Percentiles rank a stretch among this genome's conserved stretches.
These are phyloP conservation scores for Coniochaeta ligniaria DNA, from an alignment of 2,329 filamentous ascomycete genomes.

Conservation along the genomic window DNA sequence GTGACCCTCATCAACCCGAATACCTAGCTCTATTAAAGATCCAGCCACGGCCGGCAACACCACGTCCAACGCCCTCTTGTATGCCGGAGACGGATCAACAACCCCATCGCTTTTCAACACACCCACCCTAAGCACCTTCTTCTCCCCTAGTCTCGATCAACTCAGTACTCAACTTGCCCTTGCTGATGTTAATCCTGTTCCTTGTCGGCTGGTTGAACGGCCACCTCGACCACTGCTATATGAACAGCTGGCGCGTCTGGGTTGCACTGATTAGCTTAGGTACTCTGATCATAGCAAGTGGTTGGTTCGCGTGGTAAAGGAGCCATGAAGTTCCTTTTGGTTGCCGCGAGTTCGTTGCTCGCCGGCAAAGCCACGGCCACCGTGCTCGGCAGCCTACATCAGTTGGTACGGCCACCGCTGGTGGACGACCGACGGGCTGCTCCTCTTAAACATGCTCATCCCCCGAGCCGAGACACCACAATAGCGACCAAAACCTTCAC, in stretches of 20 bases:
- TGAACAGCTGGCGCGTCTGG: too few species aligned
- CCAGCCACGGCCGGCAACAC: slow-evolving; percentile 65
- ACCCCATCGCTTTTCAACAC: slow-evolving; percentile 75
- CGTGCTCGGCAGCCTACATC: neutral
- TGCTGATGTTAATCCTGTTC: too few species aligned
- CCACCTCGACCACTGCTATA: too few species aligned
- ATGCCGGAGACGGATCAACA: slow-evolving; percentile 80
- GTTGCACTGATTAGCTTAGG: too few species aligned
- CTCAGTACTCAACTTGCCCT: too few species aligned
- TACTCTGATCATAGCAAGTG: neutral
- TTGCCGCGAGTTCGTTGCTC: neutral
- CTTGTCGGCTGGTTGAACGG: too few species aligned
- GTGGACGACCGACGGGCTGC: neutral
- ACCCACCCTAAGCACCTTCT: slow-evolving; percentile 63
- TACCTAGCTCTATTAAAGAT: too few species aligned
- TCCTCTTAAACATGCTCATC: too few species aligned
- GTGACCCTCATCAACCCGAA: slow-evolving; percentile 58
- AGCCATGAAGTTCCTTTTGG: slow-evolving; percentile 1
- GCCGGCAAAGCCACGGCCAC: neutral
- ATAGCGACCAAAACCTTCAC: too few species aligned
- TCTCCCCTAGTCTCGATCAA: too few species aligned
- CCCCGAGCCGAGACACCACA: too few species aligned
- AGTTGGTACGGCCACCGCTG: neutral
- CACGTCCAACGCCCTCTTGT: slow-evolving; percentile 65
- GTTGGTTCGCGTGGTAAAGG: neutral